These are phyloP conservation scores for Spizellomyces sp. DNA, from an alignment of 192 early-diverging fungal genomes.

Conservation along the genomic window DNA sequence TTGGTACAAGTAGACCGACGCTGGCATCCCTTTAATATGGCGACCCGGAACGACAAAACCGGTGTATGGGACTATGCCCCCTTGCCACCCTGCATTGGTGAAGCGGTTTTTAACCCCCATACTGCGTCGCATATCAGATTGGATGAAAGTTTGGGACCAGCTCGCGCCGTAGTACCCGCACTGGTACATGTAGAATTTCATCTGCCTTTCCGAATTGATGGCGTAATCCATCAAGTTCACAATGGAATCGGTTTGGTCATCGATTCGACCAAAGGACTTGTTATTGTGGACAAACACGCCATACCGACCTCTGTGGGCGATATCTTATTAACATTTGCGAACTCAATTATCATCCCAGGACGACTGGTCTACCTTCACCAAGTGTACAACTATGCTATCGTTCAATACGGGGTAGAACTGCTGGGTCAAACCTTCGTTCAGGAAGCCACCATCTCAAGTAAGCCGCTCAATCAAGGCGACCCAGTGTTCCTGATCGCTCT, in stretches of 20 bases:
- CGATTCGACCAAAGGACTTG: slow-evolving; percentile 72
- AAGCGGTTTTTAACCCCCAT: slow-evolving; percentile 61
- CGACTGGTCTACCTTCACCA: slow-evolving; percentile 81
- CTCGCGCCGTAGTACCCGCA: slow-evolving; percentile 70
- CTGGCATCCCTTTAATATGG: slow-evolving; percentile 45
- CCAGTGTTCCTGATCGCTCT: slow-evolving; percentile 42
- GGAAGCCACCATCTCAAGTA: slow-evolving; percentile 20
- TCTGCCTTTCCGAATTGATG: slow-evolving; percentile 63
- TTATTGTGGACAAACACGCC: slow-evolving; percentile 76
- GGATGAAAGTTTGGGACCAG: slow-evolving; percentile 67
- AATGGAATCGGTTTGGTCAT: slow-evolving; percentile 51
- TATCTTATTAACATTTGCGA: slow-evolving; percentile 80
- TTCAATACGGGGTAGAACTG: slow-evolving; percentile 76
- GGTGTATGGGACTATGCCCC: slow-evolving; percentile 80
- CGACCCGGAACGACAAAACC: slow-evolving; percentile 65
- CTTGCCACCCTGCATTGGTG: slow-evolving; percentile 57
- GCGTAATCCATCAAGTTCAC: slow-evolving; percentile 53
- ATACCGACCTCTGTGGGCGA: slow-evolving; percentile 80
- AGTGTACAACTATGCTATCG: slow-evolving; percentile 78
- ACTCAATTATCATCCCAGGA: slow-evolving; percentile 82
- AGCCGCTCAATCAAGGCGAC: slow-evolving; percentile 35
- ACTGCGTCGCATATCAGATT: slow-evolving; percentile 70
- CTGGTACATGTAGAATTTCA: slow-evolving; percentile 82
- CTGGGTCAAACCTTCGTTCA: slow-evolving; percentile 67
- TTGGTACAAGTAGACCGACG: slow-evolving; percentile 44